Conservation (phyloP, 768 basidiomycete species). For the Macrolepiota dolichaula region DNA sequence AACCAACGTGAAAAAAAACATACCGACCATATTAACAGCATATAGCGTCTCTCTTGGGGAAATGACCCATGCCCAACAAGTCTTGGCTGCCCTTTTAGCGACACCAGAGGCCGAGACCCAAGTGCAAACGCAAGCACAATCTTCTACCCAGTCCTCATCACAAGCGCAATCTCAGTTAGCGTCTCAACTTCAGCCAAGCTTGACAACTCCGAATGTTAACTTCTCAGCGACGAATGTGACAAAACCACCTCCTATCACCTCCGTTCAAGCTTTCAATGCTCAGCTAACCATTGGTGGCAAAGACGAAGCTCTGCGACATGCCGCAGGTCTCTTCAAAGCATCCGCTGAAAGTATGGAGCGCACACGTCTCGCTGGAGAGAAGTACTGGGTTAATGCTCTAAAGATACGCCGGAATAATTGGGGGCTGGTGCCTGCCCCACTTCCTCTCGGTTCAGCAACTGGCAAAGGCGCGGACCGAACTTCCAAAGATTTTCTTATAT, state of each 20-base stretch:
- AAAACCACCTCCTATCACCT: slow-evolving; percentile 61
- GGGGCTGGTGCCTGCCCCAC: slow-evolving; percentile 76
- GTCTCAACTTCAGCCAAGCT: slow-evolving; percentile 19
- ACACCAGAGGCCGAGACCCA: slow-evolving; percentile 15
- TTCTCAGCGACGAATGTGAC: slow-evolving; percentile 63
- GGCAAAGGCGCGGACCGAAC: slow-evolving; percentile 81
- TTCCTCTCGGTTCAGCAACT: slow-evolving; percentile 63
- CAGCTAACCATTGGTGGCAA: slow-evolving; percentile 76
- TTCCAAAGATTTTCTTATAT: slow-evolving; percentile 76
- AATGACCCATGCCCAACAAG: slow-evolving; percentile 72
- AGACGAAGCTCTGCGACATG: slow-evolving; percentile 74
- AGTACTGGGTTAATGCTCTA: slow-evolving; percentile 81
- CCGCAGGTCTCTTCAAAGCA: slow-evolving; percentile 64
- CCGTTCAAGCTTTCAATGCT: slow-evolving; percentile 69
- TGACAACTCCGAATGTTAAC: slow-evolving; percentile 15
- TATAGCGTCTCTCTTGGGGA: slow-evolving; percentile 72
- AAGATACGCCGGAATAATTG: slow-evolving; percentile 76
- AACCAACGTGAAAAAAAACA: background rate
- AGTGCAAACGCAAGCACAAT: slow-evolving; percentile 15
- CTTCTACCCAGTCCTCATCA: background rate
- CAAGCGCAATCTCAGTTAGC: background rate
- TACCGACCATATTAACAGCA: slow-evolving; percentile 11
- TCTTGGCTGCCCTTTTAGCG: slow-evolving; percentile 58
- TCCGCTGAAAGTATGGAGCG: slow-evolving; percentile 71
- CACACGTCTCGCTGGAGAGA: slow-evolving; percentile 57